A percentile compares a stretch with the other conserved stretches of the same genome.
These are phyloP conservation scores for Crucihimalaya himalaica DNA, from an alignment of 345 rosid species.

Conservation along the genomic window DNA sequence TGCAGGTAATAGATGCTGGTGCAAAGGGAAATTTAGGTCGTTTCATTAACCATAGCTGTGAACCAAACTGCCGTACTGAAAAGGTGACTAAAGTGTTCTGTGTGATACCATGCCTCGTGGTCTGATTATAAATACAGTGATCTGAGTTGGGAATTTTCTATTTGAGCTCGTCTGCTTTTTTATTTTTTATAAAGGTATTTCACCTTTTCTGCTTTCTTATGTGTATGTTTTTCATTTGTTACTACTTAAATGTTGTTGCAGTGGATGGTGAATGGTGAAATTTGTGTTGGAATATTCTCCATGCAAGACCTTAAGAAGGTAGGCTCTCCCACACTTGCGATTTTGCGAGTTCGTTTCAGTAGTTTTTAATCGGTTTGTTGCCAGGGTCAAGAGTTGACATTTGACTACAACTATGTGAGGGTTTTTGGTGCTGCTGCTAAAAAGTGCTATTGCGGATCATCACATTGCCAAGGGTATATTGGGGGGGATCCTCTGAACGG, in stretches of 20 bases:
- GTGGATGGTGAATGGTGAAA: conserved; percentile 99
- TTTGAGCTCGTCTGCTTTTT: conserved; percentile 16
- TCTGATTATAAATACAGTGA: conserved; percentile 1
- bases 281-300: conserved; percentile 94
- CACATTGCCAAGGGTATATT: conserved; percentile 89
- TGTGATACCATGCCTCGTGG: conserved; percentile 5
- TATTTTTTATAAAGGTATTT: conserved; percentile 6
- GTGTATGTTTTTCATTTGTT: conserved; percentile 17
- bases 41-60: conserved; percentile 97
- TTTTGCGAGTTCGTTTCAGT: neutral
- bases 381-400: conserved; percentile 94
- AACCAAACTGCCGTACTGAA: conserved; percentile 98
- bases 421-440: conserved; percentile 99
- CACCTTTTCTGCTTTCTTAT: conserved; percentile 13
- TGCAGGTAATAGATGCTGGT: conserved; percentile 96
- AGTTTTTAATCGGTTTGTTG: conserved; percentile 26
- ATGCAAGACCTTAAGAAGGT: conserved; percentile 87
- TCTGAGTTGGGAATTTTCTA: conserved; percentile 10
- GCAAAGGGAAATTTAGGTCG: conserved; percentile 97
- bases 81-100: conserved; percentile 56
- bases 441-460: conserved; percentile 87
- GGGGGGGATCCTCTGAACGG: conserved; percentile 87
- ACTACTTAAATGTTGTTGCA: conserved; percentile 45
- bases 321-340: conserved; percentile 27
- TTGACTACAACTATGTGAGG: conserved; percentile 98